phyloP scores from a whole-genome alignment of 176 grass and related monocot species.

The Oryza longistaminata region DNA sequence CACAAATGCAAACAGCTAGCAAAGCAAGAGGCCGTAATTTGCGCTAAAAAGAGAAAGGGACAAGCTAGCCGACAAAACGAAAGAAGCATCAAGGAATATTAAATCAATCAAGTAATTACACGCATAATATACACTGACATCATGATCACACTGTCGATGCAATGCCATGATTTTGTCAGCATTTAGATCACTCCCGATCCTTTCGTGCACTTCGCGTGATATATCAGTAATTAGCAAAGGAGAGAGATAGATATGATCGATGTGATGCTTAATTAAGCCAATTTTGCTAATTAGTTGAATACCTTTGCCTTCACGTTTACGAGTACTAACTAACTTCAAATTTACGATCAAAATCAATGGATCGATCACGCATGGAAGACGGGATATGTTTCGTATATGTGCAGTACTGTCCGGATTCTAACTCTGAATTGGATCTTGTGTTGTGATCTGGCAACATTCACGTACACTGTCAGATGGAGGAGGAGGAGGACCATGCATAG shows the following conservation, averaged over 20 bases:
- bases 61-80: constrained; percentile 51
- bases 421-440: not conserved
- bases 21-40: constrained; percentile 48
- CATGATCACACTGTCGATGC: constrained; percentile 39
- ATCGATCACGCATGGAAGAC: not conserved
- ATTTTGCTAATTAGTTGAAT: not conserved
- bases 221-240: not conserved
- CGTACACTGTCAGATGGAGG: not conserved
- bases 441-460: not conserved
- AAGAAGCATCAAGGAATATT: constrained; percentile 41
- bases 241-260: too few species aligned
- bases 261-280: not conserved
- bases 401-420: not conserved
- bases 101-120: constrained; percentile 4
- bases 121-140: not conserved
- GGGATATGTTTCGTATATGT: not conserved
- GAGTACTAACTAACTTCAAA: not conserved
- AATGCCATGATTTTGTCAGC: constrained; percentile 36
- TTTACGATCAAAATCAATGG: not conserved
- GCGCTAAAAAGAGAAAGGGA: constrained; percentile 40
- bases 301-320: not conserved
- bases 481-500: not conserved
- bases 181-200: not conserved
- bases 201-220: not conserved
- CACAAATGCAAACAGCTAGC: not conserved